Base-by-base conservation (phyloP, 352 stramenopile genomes). In the Globisporangium takayamanum region DNA sequence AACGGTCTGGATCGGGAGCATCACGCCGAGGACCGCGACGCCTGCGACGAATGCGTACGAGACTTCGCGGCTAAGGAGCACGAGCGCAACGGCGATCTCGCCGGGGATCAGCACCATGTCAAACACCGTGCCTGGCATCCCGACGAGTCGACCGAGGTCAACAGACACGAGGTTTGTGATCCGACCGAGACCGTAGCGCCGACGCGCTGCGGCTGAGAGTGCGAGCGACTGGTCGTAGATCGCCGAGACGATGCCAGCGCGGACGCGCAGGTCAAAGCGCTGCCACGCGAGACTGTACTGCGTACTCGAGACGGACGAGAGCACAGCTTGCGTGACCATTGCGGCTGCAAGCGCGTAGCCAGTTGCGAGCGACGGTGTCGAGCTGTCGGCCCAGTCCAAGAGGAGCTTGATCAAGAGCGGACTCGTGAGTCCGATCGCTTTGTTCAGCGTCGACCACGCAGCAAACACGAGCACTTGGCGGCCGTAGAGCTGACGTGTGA, bases 1-100 rank as follows among this genome's bases (percentile, higher is more conserved):
- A 30, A 78, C 45, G 5, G 77, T 88, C 60, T 97, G 90, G 3
- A 97, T 69, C 2, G 89, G 89, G 8, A 97, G 63, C 84, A 97
- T 96, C 47, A 86, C 64, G 20, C 53, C 73, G 15, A 96, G 63
- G 1, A 96, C 68, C 22, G 83, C 67, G 4, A 96, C 53, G 1
- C 88, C 88, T 1, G 84, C 84, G 8, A 94, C 62, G 54, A 96
- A 96, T 2, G 89, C 88, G 48, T 90, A 89, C 20, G 84, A 89
- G 10, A 96, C 81, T 22, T 91, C 86, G 3, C 80, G 67, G 16
- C 77, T 81, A 10, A 96, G 68, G 51, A 95, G 53, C 5, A 82
- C 51, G 22, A 95, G 74, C 18, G 88, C 87, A 1, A 96, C 70
- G 0, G 70, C 57, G 41, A 95, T 90, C 66, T 94, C 80, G 1